phyloP scores from a whole-genome alignment of 2,329 filamentous ascomycete genomes.

The Aureobasidium melanogenum region DNA sequence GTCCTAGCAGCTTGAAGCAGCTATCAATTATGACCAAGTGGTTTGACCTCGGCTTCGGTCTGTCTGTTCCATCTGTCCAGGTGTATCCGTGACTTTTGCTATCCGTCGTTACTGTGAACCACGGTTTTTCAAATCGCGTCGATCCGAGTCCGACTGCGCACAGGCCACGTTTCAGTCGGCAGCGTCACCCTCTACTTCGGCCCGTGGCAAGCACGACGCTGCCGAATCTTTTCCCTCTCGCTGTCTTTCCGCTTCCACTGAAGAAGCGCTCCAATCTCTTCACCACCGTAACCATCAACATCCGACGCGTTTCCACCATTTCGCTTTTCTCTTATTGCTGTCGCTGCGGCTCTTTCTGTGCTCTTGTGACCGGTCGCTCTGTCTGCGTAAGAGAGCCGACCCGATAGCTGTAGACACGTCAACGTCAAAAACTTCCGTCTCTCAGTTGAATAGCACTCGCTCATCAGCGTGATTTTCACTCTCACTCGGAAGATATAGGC shows the following conservation, averaged over 20 bases:
- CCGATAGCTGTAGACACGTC: conserved; percentile 12
- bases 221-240: conserved; percentile 8
- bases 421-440: conserved; percentile 7
- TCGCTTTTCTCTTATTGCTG: neutral
- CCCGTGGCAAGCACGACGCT: neutral
- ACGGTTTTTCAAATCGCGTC: neutral
- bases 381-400: conserved; percentile 9
- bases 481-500: neutral
- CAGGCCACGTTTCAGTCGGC: neutral
- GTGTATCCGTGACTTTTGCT: too few relatives aligned
- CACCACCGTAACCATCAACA: neutral
- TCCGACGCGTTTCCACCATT: neutral
- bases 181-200: neutral
- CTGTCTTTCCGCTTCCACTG: neutral
- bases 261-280: neutral
- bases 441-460: conserved; percentile 8
- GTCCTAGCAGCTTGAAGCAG: neutral
- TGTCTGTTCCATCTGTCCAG: conserved; percentile 1
- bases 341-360: conserved; percentile 5
- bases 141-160: conserved; percentile 3
- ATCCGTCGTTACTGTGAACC: neutral
- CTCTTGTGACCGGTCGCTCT: conserved; percentile 11
- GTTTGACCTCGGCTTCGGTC: conserved; percentile 4
- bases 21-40: neutral
- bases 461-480: neutral